Evolutionary conservation across 2,329 filamentous ascomycete genomes (phyloP), one percentile per base, ranked within the genome.

Genomic region (Fusarium brachygibbosum): DNA sequence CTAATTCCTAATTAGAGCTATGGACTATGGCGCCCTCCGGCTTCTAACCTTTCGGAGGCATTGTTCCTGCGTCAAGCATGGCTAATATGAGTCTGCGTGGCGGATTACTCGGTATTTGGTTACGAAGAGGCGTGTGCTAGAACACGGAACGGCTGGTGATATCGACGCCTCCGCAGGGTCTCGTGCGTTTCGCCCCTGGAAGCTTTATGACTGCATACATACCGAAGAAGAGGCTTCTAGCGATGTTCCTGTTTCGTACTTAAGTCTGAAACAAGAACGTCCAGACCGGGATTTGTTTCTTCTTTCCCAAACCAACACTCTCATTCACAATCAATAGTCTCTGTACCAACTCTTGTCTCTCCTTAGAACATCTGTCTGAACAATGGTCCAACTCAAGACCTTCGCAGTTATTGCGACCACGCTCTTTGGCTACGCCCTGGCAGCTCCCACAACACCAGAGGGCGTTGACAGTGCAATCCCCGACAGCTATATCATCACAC

Each of bases 401-500:
- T 45, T 77, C 38, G 63, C 67, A 55, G 53, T 76, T 46, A 58
- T 69, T 38, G 74, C 69, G 34, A 56, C 72, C 17, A 63, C 74
- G 17, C 68, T 78, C 40, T 41, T 76, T 58, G 51, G 73, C 41
- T 66, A 49, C 38, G 65, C 63, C 19, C 19, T 68, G 46, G 66
- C 73, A 14, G 71, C 71, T 19, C 66, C 67, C 19, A 58, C 61
- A 35, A 53, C 49, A 19, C 52, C 63, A 25, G 58, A 71, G 28
- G 63, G 58, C 14, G 58, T 61, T 32, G 60, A 68, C 21, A 69
- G 50, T 19, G 54, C 79, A 42, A 72, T 82, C 44, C 72, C 79
- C 42, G 78, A 76, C 68, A 83, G 82, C 55, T 91, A 88, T 78
- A 89, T 90, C 69, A 84, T 90, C 34, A 87, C 90, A 51, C 88